Evolutionary conservation across 2,329 filamentous ascomycete species (phyloP).

Genomic region (Trichoderma pleuroti): DNA sequence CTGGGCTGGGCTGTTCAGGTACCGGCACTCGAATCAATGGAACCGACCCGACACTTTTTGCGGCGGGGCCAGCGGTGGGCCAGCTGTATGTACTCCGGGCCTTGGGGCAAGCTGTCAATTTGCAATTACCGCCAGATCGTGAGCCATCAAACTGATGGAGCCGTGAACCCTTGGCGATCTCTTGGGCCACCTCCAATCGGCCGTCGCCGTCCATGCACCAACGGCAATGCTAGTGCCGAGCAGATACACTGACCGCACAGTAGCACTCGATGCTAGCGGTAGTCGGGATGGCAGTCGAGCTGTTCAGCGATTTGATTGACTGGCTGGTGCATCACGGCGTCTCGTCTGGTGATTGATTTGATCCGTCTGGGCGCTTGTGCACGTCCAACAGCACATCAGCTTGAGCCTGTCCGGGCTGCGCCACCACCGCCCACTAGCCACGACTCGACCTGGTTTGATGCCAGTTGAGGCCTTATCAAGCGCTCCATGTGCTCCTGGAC

Average conservation of each 20-base stretch:
- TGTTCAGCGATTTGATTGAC: no score
- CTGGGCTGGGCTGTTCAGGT: neutral
- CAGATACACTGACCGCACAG: neutral
- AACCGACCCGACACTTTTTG: neutral
- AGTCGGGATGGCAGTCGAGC: neutral
- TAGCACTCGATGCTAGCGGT: neutral
- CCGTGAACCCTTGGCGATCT: constrained; percentile 14
- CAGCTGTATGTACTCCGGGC: neutral
- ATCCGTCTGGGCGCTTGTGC: constrained; percentile 3
- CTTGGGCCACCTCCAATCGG: neutral
- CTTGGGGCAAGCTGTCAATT: constrained; percentile 6
- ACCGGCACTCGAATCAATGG: neutral
- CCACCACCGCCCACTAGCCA: constrained; percentile 11
- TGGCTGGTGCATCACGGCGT: neutral
- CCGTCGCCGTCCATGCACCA: neutral
- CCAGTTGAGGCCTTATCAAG: neutral
- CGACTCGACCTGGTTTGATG: neutral
- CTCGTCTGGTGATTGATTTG: no score
- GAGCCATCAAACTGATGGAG: neutral
- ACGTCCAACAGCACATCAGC: neutral
- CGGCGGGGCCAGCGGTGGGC: constrained; percentile 16
- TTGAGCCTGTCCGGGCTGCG: neutral
- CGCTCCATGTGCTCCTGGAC: neutral
- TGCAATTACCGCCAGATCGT: constrained; percentile 12
- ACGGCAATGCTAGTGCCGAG: constrained; percentile 9